Base-by-base conservation (phyloP, 352 stramenopile genomes). In the Phytopythium aichiense region DNA sequence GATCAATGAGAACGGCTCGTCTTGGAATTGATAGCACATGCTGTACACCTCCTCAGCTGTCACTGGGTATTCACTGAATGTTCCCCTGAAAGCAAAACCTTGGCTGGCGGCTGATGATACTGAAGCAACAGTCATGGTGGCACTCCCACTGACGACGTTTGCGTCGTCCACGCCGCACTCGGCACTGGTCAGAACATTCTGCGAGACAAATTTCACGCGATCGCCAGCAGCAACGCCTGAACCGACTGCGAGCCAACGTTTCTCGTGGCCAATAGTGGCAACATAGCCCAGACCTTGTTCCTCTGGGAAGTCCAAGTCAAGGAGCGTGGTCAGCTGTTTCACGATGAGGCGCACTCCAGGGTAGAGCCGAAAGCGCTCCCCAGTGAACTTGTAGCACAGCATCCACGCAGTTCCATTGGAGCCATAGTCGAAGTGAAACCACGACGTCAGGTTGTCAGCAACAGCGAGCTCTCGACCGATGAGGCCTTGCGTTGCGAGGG, bases 21-120 rank as follows among this genome's bases (percentile, higher is more conserved):
- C 72, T 56, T 88, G 77, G 28, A 91, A 91, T n/a, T 76, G 66
- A 53, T 91, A 91, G 63, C 81, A 91, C 35, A 89, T n/a, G 20
- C 81, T 76, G 59, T 88, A 91, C 7, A 79, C 50, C 40, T 89
- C 79, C 11, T 58, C 72, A 0, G 63, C 66, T 0, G 77, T 72
- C 3, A 60, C 38, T 15, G 81, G 81, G 28, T 76, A 83, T 3
- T 64, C 46, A 0, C 63, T 74, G 28, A 89, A 75, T 0, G 46
- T 71, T 0, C 79, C 77, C 2, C 66, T 64, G 49, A 91, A 91
- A 0, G 59, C 52, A 6, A 78, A 55, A 1, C 64, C 59, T 1
- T 51, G 4, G 15, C 25, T 63, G 0, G 30, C 61, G 0, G 37
- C 13, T n/a, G 40, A 42, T 11, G 42, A 30, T 7, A 11, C 37